Evolutionary conservation across 2,329 filamentous ascomycete species (phyloP).

Genomic region (Colletotrichum orchidophilum): DNA sequence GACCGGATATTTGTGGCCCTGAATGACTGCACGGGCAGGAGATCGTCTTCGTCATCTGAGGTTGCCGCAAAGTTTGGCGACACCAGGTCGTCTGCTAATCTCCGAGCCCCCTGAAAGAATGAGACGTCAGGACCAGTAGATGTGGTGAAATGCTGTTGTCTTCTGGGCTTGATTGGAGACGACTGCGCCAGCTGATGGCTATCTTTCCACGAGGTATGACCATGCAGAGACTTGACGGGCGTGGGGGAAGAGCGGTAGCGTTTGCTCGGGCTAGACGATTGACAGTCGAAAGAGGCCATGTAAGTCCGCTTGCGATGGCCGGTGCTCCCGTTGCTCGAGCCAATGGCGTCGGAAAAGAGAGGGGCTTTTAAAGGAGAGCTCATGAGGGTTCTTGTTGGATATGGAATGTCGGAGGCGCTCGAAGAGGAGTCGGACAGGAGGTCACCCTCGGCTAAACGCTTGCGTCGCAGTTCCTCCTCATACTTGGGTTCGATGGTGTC

Average conservation of each 20-base stretch:
- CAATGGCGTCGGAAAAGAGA: conserved; percentile 85
- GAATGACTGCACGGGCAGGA: conserved; percentile 81
- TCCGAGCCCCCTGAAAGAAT: conserved; percentile 78
- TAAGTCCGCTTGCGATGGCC: conserved; percentile 73
- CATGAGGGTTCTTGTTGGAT: conserved; percentile 74
- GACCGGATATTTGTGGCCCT: conserved; percentile 70
- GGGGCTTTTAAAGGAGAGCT: conserved; percentile 87
- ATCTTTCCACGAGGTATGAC: conserved; percentile 77
- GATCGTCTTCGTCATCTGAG: conserved; percentile 85
- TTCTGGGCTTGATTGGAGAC: conserved; percentile 82
- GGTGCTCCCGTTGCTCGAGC: conserved; percentile 73
- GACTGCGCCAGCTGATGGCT: conserved; percentile 82
- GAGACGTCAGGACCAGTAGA: conserved; percentile 77
- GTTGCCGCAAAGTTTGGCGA: conserved; percentile 69
- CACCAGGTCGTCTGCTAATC: conserved; percentile 70
- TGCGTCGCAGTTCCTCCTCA: conserved; percentile 80
- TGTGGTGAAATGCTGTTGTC: conserved; percentile 79
- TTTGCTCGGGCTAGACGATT: conserved; percentile 69
- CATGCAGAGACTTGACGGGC: conserved; percentile 64
- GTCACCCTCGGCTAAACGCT: conserved; percentile 75
- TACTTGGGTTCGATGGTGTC: conserved; percentile 87
- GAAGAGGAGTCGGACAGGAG: conserved; percentile 88
- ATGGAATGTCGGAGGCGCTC: conserved; percentile 80
- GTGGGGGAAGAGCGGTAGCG: conserved; percentile 75
- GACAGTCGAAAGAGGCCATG: conserved; percentile 65